Conservation (phyloP, 163 green algal genomes). For the Scenedesmus sp. region DNA sequence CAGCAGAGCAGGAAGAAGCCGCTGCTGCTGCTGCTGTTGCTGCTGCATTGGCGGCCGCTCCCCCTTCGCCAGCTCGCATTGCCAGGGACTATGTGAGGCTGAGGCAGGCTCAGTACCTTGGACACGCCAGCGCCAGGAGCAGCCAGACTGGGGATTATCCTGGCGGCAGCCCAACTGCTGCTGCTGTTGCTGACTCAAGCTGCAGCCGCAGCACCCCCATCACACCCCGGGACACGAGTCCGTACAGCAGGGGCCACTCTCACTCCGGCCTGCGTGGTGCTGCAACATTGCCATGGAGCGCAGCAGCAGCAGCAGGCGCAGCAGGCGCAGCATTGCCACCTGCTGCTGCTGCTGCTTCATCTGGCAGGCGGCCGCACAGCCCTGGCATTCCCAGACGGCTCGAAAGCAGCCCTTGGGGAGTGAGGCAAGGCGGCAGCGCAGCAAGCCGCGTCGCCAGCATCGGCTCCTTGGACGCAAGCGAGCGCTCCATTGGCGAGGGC, state of each 20-base stretch:
- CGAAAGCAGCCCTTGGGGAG: background rate
- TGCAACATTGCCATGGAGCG: background rate
- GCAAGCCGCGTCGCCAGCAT: background rate
- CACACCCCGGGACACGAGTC: background rate
- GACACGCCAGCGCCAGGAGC: background rate
- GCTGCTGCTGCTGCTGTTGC: constrained; percentile 15
- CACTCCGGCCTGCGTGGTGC: background rate
- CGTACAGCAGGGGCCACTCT: background rate
- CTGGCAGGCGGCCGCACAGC: background rate
- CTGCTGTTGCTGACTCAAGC: background rate
- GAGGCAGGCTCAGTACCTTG: background rate
- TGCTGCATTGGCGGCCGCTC: background rate
- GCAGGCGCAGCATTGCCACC: background rate
- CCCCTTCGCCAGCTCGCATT: background rate
- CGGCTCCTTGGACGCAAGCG: background rate
- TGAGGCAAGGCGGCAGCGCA: background rate
- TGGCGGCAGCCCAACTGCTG: background rate
- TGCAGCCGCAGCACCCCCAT: background rate
- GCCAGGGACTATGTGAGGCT: constrained; percentile 25
- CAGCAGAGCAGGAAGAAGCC: background rate
- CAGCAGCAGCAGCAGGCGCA: background rate
- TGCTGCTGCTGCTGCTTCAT: background rate
- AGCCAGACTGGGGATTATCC: background rate
- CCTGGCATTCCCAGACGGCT: background rate
- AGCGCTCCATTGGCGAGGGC: background rate